Conservation (phyloP, 1,284 basidiomycete genomes). For the Apiotrichum laibachii region DNA sequence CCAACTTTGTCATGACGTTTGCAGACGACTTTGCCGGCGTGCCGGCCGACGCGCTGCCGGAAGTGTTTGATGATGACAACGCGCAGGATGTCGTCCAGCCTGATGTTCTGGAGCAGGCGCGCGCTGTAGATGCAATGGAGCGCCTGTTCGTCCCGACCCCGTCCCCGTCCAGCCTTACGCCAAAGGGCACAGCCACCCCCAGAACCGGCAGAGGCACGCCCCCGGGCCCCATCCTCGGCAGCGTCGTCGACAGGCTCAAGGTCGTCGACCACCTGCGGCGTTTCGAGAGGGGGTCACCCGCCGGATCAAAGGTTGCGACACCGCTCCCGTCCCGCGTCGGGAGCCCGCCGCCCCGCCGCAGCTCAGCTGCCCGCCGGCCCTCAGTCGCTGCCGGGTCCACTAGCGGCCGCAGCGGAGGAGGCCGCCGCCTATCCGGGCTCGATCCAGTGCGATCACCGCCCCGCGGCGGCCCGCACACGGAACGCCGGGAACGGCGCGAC, state of each 20-base stretch:
- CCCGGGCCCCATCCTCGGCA: background rate
- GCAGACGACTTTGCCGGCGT: conserved; percentile 18
- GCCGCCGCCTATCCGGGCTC: too few relatives aligned
- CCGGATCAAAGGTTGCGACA: background rate
- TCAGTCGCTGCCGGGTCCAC: too few relatives aligned
- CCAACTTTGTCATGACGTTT: background rate
- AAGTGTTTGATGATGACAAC: conserved; percentile 10
- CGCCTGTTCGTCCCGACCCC: background rate
- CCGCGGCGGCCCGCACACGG: background rate
- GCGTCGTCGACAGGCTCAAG: background rate
- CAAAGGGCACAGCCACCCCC: too few relatives aligned
- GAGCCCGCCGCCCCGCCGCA: background rate
- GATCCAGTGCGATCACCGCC: background rate
- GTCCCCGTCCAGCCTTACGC: background rate
- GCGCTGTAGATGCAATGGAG: background rate
- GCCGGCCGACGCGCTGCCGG: conserved; percentile 12
- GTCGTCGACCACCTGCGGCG: conserved; percentile 6
- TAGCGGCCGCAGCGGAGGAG: too few relatives aligned
- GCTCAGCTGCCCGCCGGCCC: too few relatives aligned
- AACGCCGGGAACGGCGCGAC: conserved; percentile 9
- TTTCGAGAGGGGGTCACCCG: background rate
- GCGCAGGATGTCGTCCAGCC: conserved; percentile 16
- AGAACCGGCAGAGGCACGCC: too few relatives aligned
- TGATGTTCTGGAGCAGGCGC: conserved; percentile 5
- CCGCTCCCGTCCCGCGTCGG: background rate